Conservation (phyloP, 345 rosid genomes). For the Stellera chamaejasme region DNA sequence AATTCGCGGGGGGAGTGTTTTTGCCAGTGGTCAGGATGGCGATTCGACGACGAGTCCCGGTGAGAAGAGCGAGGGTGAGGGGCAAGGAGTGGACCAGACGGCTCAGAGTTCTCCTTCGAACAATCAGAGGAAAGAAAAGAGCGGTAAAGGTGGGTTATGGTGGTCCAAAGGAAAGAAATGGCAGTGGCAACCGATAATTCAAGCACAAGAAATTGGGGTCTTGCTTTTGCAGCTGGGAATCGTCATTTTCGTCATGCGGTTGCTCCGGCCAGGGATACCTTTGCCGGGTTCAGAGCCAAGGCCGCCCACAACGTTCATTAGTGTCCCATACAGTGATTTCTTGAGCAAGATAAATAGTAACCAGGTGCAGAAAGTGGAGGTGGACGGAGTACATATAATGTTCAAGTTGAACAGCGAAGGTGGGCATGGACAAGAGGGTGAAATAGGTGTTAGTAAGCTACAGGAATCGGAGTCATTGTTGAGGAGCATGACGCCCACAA, state of each 20-base stretch:
- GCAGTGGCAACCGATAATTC: slow-evolving; percentile 79
- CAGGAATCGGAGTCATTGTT: slow-evolving; percentile 57
- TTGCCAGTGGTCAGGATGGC: slow-evolving; percentile 67
- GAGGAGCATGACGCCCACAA: slow-evolving; percentile 51
- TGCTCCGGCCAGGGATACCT: slow-evolving; percentile 82
- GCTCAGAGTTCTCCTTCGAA: slow-evolving; percentile 31
- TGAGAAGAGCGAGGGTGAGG: slow-evolving; percentile 37
- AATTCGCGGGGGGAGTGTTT: slow-evolving; percentile 23
- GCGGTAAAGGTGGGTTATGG: slow-evolving; percentile 46
- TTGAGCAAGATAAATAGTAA: slow-evolving; percentile 57
- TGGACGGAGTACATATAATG: slow-evolving; percentile 77
- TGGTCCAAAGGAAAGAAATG: slow-evolving; percentile 58
- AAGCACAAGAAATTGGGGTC: slow-evolving; percentile 71
- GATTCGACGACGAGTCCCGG: slow-evolving; percentile 41
- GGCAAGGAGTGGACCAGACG: slow-evolving; percentile 16
- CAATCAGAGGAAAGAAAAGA: slow-evolving; percentile 46
- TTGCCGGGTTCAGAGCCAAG: slow-evolving; percentile 82
- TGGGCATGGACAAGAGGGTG: slow-evolving; percentile 31
- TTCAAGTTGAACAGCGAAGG: slow-evolving; percentile 68
- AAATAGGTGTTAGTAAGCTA: slow-evolving; percentile 20
- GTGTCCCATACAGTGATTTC: slow-evolving; percentile 87
- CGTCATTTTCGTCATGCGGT: slow-evolving; percentile 71
- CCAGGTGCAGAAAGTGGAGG: slow-evolving; percentile 81
- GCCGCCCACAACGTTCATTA: slow-evolving; percentile 44
- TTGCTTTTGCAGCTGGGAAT: slow-evolving; percentile 71